Percentiles rank a stretch among this genome's conserved stretches.
Evolutionary conservation across 495 filamentous ascomycete genomes (phyloP).

Genomic region (Cercophora scortea): DNA sequence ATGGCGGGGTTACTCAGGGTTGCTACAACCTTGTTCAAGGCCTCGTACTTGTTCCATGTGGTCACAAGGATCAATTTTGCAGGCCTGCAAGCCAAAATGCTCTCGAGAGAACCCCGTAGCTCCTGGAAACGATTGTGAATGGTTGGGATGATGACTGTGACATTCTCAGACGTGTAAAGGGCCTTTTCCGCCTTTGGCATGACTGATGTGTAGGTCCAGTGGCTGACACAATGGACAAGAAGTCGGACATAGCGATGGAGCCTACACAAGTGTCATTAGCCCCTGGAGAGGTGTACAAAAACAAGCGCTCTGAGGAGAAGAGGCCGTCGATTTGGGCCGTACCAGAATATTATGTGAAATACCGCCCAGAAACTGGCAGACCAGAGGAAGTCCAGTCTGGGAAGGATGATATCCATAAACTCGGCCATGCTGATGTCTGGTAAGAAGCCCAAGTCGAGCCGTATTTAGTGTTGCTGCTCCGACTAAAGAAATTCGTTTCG

Average conservation of each 20-base stretch:
- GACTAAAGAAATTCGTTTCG: background rate
- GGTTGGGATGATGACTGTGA: slow-evolving; percentile 51
- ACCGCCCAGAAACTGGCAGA: slow-evolving; percentile 24
- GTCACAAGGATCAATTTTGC: slow-evolving; percentile 48
- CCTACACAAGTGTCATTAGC: slow-evolving; percentile 23
- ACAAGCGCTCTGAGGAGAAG: background rate
- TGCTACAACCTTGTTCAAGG: slow-evolving; percentile 35
- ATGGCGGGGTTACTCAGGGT: slow-evolving; percentile 23
- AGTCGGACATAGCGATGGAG: slow-evolving; percentile 46
- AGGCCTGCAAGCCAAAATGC: slow-evolving; percentile 46
- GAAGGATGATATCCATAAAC: slow-evolving; percentile 28
- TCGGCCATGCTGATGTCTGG: slow-evolving; percentile 17
- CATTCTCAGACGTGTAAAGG: slow-evolving; percentile 38
- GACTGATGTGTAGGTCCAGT: slow-evolving; percentile 42
- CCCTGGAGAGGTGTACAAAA: background rate
- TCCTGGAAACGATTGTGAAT: slow-evolving; percentile 48
- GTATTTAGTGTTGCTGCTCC: background rate
- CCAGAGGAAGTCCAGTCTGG: slow-evolving; percentile 30
- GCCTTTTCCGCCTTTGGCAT: slow-evolving; percentile 36
- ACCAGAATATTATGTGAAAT: slow-evolving; percentile 38
- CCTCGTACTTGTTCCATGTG: slow-evolving; percentile 42
- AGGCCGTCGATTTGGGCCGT: slow-evolving; percentile 6
- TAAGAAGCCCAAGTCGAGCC: background rate
- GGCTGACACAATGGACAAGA: slow-evolving; percentile 43
- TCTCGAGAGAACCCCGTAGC: slow-evolving; percentile 42